Conservation (phyloP, 805 yeast species). For the Metschnikowia shivogae region DNA sequence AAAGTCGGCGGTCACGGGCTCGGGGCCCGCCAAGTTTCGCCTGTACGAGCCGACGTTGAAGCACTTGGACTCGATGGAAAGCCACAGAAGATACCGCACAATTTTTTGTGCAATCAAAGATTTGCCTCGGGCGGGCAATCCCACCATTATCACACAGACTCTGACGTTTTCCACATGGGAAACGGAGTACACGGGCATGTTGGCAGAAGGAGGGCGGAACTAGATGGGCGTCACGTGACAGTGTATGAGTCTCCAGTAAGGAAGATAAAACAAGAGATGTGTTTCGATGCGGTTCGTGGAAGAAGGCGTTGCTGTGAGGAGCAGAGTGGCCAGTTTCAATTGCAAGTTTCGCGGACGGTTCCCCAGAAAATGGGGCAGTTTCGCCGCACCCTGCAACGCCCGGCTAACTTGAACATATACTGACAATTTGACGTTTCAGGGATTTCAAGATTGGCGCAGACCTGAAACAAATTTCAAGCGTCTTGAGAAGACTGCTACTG, state of each 20-base stretch:
- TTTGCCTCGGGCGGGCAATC: slow-evolving; percentile 89
- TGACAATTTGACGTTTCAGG: too few species aligned
- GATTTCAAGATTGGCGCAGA: too few species aligned
- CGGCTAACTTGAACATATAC: too few species aligned
- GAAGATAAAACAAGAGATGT: background rate
- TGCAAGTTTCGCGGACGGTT: slow-evolving; percentile 4
- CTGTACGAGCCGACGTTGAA: slow-evolving; percentile 89
- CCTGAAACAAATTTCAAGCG: too few species aligned
- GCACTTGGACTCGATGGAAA: slow-evolving; percentile 78
- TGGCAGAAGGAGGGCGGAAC: background rate
- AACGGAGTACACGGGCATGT: slow-evolving; percentile 55
- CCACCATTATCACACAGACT: slow-evolving; percentile 86
- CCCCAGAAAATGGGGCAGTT: slow-evolving; percentile 4
- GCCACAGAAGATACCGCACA: slow-evolving; percentile 89
- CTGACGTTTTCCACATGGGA: slow-evolving; percentile 66
- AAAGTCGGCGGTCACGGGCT: slow-evolving; percentile 63
- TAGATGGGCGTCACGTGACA: background rate
- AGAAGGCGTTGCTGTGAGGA: background rate
- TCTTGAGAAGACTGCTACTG: too few species aligned
- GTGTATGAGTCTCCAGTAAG: background rate
- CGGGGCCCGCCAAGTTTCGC: slow-evolving; percentile 49
- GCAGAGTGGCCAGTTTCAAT: background rate
- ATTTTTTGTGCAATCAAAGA: slow-evolving; percentile 92
- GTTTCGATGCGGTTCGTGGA: background rate
- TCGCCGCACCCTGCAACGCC: background rate